These are phyloP conservation scores for Paramecium caudatum DNA, from an alignment of 73 alveolate species.

Conservation along the genomic window DNA sequence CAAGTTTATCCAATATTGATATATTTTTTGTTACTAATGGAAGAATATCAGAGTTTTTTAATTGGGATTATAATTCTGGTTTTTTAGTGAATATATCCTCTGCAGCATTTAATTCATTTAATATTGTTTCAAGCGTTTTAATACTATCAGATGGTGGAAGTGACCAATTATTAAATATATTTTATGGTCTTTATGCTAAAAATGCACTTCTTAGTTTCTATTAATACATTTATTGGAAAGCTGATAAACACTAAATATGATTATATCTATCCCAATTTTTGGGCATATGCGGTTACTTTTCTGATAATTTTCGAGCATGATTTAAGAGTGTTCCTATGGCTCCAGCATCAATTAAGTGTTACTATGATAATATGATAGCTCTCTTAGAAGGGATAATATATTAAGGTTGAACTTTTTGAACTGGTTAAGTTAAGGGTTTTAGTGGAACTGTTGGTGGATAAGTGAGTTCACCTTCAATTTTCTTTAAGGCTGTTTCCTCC, in stretches of 20 bases:
- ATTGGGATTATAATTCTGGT: neutral
- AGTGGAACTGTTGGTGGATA: neutral
- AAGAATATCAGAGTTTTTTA: neutral
- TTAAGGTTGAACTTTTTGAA: neutral
- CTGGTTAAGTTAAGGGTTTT: neutral
- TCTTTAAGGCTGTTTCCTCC: neutral
- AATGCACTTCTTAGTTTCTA: slow-evolving; percentile 34
- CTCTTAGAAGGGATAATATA: slow-evolving; percentile 12
- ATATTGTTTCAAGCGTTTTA: neutral
- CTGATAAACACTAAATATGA: neutral
- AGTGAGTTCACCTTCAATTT: neutral
- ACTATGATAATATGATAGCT: neutral
- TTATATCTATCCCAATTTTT: neutral
- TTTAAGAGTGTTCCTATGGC: neutral
- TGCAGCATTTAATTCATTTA: slow-evolving; percentile 2
- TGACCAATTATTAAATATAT: neutral
- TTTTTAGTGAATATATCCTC: neutral
- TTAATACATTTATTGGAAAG: neutral
- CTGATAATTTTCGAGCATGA: neutral
- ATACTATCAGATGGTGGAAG: neutral
- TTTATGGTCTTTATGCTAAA: neutral
- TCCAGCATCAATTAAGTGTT: neutral
- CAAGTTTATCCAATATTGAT: neutral
- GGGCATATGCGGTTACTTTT: neutral
- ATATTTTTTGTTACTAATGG: neutral